Evolutionary conservation across 2,329 filamentous ascomycete species (phyloP).

Genomic region (Phoma sp.): DNA sequence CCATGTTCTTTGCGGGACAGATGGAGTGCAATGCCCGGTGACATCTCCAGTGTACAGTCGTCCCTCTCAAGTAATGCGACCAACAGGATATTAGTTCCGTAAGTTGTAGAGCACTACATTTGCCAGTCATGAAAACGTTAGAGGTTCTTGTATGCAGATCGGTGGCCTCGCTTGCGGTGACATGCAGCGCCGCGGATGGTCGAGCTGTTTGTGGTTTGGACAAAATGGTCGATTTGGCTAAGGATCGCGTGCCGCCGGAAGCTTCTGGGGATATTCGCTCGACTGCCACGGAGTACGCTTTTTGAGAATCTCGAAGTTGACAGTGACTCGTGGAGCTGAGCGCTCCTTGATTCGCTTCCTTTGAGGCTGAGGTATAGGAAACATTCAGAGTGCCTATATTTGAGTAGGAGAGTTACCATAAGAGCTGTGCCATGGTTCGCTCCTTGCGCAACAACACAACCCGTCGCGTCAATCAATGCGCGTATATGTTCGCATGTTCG

Average conservation of each 20-base stretch:
- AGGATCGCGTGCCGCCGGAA: not conserved
- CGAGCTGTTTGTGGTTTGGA: constrained; percentile 1
- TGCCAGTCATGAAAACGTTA: not conserved
- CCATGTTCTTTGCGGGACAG: not conserved
- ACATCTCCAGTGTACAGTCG: not conserved
- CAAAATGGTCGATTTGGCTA: not conserved
- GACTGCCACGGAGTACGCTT: not conserved
- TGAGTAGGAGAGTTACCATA: not conserved
- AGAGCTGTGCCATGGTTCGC: too few species aligned
- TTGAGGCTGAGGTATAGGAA: not conserved
- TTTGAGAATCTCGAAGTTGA: not conserved
- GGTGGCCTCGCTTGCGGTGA: not conserved
- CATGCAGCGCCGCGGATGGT: constrained; percentile 8
- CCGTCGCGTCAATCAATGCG: too few species aligned
- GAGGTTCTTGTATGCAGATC: not conserved
- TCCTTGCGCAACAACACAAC: too few species aligned
- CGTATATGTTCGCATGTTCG: too few species aligned
- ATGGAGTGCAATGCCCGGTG: not conserved
- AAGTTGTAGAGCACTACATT: not conserved
- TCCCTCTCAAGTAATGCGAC: not conserved
- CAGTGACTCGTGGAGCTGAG: not conserved
- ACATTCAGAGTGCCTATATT: not conserved
- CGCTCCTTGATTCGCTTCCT: not conserved
- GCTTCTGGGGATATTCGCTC: not conserved
- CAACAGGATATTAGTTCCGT: not conserved